Evolutionary conservation across 1,284 basidiomycete species (phyloP), one percentile per base, ranked within the genome.

Genomic region (Ceratobasidium sp.): DNA sequence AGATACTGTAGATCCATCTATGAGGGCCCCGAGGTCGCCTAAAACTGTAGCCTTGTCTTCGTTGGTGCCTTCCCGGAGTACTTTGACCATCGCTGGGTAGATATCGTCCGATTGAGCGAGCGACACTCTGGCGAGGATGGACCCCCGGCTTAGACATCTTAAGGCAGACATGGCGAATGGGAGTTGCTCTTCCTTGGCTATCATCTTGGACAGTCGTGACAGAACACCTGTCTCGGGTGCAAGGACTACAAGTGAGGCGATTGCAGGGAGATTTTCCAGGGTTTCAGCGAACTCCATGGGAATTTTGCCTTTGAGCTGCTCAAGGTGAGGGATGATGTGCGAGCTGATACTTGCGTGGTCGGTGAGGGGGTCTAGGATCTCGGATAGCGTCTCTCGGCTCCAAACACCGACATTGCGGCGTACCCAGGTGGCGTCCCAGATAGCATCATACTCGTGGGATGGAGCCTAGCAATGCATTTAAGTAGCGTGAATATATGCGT

Each of bases 171-270:
- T 36, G n/a, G 67, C 67, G 48, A 31, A 41, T 17, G 67, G 54
- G 1, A 60, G 27, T 31, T 71, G 51, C 29, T 69, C 66, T 17
- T 57, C 50, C 19, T 60, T 44, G 27, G 67, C 8, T 31, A 60
- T 71, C 54, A 71, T 71, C 27, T 71, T 50, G 1, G 53, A 44
- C n/a, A 60, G 24, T 14, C 3, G 33, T 8, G 67, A 47, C 9
- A 71, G 47, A 17, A 71, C 67, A 11, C 45, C 54, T 7, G 56
- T 48, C 27, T 71, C 67, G 11, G 67, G 56, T 8, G 54, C 15
- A 15, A 71, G 22, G 29, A 71, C n/a, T 1, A 56, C 67, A 48
- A 71, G 54, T 14, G 67, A 71, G 14, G 54, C 67, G 67, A 71
- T 31, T 17, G 33, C 54, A 1, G 67, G 67, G 19, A 60, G 33